A percentile compares a stretch with the other conserved stretches of the same genome.
Conservation (phyloP, 805 yeast genomes). For the Kodamaea jinghongensis region DNA sequence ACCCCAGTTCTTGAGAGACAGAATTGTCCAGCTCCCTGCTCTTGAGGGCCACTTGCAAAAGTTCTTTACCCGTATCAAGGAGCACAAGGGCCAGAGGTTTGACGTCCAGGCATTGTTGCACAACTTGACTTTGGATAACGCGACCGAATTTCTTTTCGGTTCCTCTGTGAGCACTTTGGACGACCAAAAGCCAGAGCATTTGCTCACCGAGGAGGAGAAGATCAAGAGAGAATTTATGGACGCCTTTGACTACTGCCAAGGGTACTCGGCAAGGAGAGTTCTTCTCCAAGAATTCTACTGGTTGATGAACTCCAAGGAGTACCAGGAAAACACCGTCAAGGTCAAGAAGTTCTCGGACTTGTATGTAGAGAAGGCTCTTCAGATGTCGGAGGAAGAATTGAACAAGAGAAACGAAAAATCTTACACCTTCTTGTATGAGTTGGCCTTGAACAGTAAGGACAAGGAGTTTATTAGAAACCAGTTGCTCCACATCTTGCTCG, state of each 20-base stretch:
- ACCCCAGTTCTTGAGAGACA: constrained; percentile 44
- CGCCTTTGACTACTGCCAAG: constrained; percentile 35
- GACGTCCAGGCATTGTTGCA: constrained; percentile 40
- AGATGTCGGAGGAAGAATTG: constrained; percentile 27
- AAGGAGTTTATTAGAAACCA: constrained; percentile 48
- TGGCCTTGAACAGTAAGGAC: constrained; percentile 48
- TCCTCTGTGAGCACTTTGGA: constrained; percentile 34
- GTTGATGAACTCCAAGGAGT: constrained; percentile 16
- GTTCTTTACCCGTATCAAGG: constrained; percentile 28
- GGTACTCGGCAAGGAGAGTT: constrained; percentile 24
- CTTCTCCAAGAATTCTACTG: constrained; percentile 18
- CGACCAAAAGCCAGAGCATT: constrained; percentile 15
- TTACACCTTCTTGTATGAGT: constrained; percentile 47
- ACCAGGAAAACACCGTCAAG: constrained; percentile 15
- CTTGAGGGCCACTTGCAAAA: constrained; percentile 43
- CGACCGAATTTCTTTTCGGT: constrained; percentile 43
- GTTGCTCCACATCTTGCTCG: constrained; percentile 48
- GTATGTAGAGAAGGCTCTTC: constrained; percentile 39
- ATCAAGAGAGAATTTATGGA: constrained; percentile 33
- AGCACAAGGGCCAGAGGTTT: constrained; percentile 25
- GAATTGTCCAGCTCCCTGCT: constrained; percentile 37
- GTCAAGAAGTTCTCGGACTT: constrained; percentile 35
- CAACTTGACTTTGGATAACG: constrained; percentile 39
- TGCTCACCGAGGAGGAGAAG: constrained; percentile 17
- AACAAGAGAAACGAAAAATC: constrained; percentile 31